Base-by-base conservation (phyloP, 2,329 filamentous ascomycete genomes). In the Harringtonia lauricola region DNA sequence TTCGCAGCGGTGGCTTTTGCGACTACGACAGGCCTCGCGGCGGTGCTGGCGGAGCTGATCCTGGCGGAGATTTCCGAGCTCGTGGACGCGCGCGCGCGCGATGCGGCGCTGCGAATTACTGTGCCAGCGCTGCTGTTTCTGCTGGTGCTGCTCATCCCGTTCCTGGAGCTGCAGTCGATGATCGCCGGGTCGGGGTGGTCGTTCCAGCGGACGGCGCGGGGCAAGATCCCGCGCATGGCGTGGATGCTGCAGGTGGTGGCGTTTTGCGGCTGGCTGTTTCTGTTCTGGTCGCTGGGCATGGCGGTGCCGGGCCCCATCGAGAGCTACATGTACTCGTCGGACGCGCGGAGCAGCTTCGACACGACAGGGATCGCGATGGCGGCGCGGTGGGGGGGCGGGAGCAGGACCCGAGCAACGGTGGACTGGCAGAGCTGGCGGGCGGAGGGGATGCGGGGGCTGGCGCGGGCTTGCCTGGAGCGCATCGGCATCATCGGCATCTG, bases 401-500 rank as follows among this genome's bases (percentile, higher is more conserved):
- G 35, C 8, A 21, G 24, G 21, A 21, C 15, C 37, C 24, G 31
- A n/a, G n/a, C n/a, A n/a, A n/a, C n/a, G 6, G 33, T 46, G 13
- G 43, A 42, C 21, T 21, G 45, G 29, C 43, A 36, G 22, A 37
- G 36, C 28, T 36, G 44, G 28, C 38, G 45, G 2, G 12, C 37
- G 2, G 29, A 19, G n/a, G 39, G 46, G 22, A 18, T 43, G 2
- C 39, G 41, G 8, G 58, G 59, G 2, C 53, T 76, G 39, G 67
- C 67, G 15, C 63, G 71, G 36, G 76, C 71, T 9, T 81, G 76
- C 50, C 63, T 82, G 30, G 76, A 81, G 58, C 64, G 87, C 36
- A 79, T 94, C 22, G 87, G 86, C 13, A 81, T 94, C 34, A 86
- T 94, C 49, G 87, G 87, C 4, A 87, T 92, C 44, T 81, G 83